Conservation (phyloP, 192 early-diverging fungal genomes). For the Backusella liffmaniae region DNA sequence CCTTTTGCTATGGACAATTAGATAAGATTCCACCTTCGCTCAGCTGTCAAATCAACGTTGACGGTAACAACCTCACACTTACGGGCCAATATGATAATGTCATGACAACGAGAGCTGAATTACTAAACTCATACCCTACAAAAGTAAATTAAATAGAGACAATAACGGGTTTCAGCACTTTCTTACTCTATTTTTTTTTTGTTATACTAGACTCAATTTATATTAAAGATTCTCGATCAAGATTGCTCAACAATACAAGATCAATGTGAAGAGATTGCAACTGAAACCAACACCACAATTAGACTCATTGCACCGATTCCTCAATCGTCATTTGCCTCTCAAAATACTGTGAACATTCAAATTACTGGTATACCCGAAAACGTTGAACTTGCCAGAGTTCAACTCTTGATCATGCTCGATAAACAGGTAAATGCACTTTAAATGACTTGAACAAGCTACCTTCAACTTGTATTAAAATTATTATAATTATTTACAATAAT, state of each 20-base stretch:
- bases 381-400: slow-evolving; percentile 25
- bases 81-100: slow-evolving; percentile 20
- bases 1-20: slow-evolving; percentile 14
- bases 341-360: slow-evolving; percentile 24
- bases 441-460: slow-evolving; percentile 18
- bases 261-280: slow-evolving; percentile 17
- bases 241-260: not conserved
- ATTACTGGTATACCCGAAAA: slow-evolving; percentile 31
- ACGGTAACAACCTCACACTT: slow-evolving; percentile 27
- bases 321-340: slow-evolving; percentile 23
- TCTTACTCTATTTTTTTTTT: slow-evolving; percentile 1
- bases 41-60: slow-evolving; percentile 16
- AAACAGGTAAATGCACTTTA: slow-evolving; percentile 48
- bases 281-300: slow-evolving; percentile 15
- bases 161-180: not conserved
- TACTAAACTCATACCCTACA: slow-evolving; percentile 26
- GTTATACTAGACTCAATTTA: slow-evolving; percentile 20
- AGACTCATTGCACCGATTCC: slow-evolving; percentile 6
- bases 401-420: slow-evolving; percentile 42
- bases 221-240: slow-evolving; percentile 7
- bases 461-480: not conserved
- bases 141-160: slow-evolving; percentile 24
- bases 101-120: slow-evolving; percentile 16
- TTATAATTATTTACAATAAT: not conserved
- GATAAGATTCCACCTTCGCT: slow-evolving; percentile 11